phyloP scores from a whole-genome alignment of 441 rosid genomes.

The Gossypium gossypioides region DNA sequence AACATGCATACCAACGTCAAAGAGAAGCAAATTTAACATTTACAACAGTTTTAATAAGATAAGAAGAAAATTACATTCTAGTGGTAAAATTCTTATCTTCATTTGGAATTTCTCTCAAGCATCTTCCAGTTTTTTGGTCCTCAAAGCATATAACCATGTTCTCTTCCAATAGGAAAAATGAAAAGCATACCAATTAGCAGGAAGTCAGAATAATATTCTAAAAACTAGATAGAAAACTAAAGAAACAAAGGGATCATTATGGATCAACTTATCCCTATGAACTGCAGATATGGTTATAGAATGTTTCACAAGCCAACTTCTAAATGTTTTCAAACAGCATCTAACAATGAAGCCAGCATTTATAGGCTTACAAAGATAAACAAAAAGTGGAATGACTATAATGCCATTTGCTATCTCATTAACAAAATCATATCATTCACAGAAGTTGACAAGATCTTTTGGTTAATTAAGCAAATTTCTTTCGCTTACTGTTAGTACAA shows the following conservation, averaged over 20 bases:
- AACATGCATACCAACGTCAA: conserved; percentile 1
- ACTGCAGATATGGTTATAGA: background rate
- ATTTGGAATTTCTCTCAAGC: conserved; percentile 60
- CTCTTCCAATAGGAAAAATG: conserved; percentile 34
- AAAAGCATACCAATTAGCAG: background rate
- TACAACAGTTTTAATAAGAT: conserved; percentile 16
- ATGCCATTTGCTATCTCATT: background rate
- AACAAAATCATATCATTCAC: background rate
- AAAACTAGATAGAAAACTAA: background rate
- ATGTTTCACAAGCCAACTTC: background rate
- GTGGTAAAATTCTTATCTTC: conserved; percentile 50
- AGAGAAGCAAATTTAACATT: conserved; percentile 13
- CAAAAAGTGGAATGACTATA: background rate
- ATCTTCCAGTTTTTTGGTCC: conserved; percentile 66
- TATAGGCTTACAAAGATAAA: background rate
- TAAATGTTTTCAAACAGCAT: background rate
- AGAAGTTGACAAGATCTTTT: background rate
- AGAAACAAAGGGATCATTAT: background rate
- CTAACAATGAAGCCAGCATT: background rate
- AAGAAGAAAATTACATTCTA: conserved; percentile 42
- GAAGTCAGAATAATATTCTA: background rate
- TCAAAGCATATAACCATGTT: conserved; percentile 95
- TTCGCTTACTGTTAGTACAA: background rate
- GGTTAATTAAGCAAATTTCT: background rate
- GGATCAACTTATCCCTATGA: background rate